Evolutionary conservation across 192 early-diverging fungal species (phyloP).

Genomic region (Irineochytrium annulatum): DNA sequence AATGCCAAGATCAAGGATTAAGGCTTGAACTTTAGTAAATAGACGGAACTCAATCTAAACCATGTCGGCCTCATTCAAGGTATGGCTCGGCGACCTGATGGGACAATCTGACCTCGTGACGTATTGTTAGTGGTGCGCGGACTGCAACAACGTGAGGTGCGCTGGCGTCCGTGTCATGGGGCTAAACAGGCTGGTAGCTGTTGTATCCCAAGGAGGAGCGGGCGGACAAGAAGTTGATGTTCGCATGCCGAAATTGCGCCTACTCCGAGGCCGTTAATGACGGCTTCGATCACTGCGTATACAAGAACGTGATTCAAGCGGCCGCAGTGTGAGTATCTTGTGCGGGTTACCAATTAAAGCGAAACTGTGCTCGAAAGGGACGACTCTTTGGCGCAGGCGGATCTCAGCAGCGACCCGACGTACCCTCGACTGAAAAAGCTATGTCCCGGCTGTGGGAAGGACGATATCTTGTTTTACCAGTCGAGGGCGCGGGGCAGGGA

Average conservation of each 20-base stretch:
- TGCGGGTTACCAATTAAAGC: not conserved
- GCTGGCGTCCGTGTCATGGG: not conserved
- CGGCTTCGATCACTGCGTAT: conserved; percentile 34
- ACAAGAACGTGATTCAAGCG: conserved; percentile 38
- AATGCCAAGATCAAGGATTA: too few species aligned
- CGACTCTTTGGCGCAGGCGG: conserved; percentile 36
- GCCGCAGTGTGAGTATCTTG: conserved; percentile 29
- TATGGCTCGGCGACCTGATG: too few species aligned
- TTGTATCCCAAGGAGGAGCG: conserved; percentile 55
- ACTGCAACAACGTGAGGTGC: conserved; percentile 28
- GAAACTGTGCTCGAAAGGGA: conserved; percentile 24
- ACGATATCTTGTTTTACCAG: conserved; percentile 42
- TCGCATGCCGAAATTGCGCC: conserved; percentile 51
- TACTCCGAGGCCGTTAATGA: conserved; percentile 35
- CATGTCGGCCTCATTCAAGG: too few species aligned
- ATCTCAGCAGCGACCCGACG: conserved; percentile 50
- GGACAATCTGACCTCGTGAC: too few species aligned
- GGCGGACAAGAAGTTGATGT: conserved; percentile 30
- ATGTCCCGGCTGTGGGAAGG: conserved; percentile 40
- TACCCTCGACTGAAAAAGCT: conserved; percentile 32
- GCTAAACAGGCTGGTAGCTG: not conserved
- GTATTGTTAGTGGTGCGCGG: conserved; percentile 4
- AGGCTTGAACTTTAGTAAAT: too few species aligned
- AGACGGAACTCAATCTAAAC: too few species aligned
- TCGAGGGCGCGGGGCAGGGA: conserved; percentile 41